These are phyloP conservation scores for Scheffersomyces coipomensis DNA, from an alignment of 805 yeast species.

Conservation along the genomic window DNA sequence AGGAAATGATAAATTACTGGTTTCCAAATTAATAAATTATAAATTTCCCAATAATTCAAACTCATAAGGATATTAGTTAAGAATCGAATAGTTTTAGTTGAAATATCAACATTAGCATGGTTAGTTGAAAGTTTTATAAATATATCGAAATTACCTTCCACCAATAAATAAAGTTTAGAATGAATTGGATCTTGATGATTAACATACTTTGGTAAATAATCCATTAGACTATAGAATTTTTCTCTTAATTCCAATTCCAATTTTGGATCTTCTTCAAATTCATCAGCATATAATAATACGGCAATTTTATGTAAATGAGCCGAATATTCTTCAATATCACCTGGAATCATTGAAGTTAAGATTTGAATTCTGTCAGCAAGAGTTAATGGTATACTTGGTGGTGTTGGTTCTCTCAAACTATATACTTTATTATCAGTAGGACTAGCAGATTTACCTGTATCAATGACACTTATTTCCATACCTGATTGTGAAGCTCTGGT, in stretches of 20 bases:
- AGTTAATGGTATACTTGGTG: conserved; percentile 5
- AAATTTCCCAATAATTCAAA: conserved; percentile 45
- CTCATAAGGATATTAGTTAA: conserved; percentile 35
- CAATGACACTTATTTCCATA: too few relatives aligned
- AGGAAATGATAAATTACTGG: conserved; percentile 42
- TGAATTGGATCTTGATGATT: conserved; percentile 24
- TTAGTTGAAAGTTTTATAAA: conserved; percentile 35
- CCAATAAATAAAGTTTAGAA: conserved; percentile 29
- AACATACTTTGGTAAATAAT: conserved; percentile 19
- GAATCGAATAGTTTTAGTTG: conserved; percentile 34
- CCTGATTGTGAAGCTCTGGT: too few relatives aligned
- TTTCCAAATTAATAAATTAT: conserved; percentile 39
- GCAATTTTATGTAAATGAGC: conserved; percentile 36
- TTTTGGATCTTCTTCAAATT: conserved; percentile 9
- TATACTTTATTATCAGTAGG: background rate
- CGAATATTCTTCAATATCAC: conserved; percentile 31
- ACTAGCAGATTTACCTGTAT: too few relatives aligned
- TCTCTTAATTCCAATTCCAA: conserved; percentile 17
- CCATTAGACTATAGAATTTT: conserved; percentile 23
- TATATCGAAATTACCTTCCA: conserved; percentile 38
- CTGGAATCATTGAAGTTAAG: conserved; percentile 25
- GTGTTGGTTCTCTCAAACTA: background rate
- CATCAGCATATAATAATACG: conserved; percentile 20
- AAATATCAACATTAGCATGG: conserved; percentile 25
- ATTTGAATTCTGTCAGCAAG: conserved; percentile 24